Percentiles rank a stretch among this genome's conserved stretches.
Conservation (phyloP, 164 flowering plant genomes). For the Vitis cinerea region DNA sequence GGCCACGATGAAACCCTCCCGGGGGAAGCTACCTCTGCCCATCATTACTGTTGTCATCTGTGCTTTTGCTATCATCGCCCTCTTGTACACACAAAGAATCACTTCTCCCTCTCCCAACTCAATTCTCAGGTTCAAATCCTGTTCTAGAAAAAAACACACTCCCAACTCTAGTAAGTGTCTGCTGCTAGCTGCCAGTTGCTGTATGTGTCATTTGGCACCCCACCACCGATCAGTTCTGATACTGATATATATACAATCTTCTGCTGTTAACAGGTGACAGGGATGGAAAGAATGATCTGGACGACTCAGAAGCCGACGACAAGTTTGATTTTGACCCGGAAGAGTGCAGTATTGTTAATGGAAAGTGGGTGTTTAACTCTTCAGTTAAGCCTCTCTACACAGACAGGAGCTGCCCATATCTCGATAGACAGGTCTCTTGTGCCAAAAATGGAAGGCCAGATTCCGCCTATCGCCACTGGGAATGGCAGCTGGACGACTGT, state of each 20-base stretch:
- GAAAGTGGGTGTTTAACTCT: slow-evolving; percentile 84
- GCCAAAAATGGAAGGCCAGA: slow-evolving; percentile 75
- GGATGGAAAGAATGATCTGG: slow-evolving; percentile 13
- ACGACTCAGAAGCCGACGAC: slow-evolving; percentile 40
- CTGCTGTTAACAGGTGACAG: slow-evolving; percentile 9
- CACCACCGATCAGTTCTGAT: too few species aligned
- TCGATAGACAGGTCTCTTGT: slow-evolving; percentile 73
- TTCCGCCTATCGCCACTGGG: slow-evolving; percentile 75
- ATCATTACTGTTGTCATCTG: slow-evolving; percentile 41
- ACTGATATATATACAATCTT: too few species aligned
- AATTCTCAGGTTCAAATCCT: slow-evolving; percentile 39
- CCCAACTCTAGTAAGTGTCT: slow-evolving; percentile 11
- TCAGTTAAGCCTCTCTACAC: slow-evolving; percentile 65
- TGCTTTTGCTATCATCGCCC: slow-evolving; percentile 42
- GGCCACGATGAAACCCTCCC: slow-evolving; percentile 31
- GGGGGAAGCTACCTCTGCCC: slow-evolving; percentile 57
- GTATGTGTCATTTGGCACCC: too few species aligned
- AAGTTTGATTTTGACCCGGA: slow-evolving; percentile 66
- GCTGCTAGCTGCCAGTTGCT: too few species aligned
- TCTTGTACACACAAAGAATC: slow-evolving; percentile 62
- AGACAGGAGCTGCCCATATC: slow-evolving; percentile 69
- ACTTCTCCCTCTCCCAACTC: slow-evolving; percentile 42
- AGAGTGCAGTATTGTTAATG: slow-evolving; percentile 56
- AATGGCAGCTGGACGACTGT: slow-evolving; percentile 94
- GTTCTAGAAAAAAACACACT: slow-evolving; percentile 32